Base-by-base conservation (phyloP, 2,329 filamentous ascomycete species). In the Setomelanomma holmii region DNA sequence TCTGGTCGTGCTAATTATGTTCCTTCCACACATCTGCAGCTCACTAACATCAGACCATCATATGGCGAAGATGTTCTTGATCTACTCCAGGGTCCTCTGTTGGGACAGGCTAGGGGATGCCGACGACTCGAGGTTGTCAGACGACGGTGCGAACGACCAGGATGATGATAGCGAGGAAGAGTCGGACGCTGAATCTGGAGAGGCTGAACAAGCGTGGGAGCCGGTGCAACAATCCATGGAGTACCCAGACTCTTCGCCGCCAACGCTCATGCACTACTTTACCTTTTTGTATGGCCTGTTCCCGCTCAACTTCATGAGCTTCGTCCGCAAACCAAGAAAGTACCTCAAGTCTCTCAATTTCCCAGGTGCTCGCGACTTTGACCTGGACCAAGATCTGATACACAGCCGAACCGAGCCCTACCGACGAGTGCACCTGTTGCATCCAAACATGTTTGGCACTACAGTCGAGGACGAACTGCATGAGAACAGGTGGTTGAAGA, bases 241-340 rank as follows among this genome's bases (percentile, higher is more conserved):
- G 27, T 78, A 81, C 10, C 80, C 82, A 5, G 66, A 68, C 33
- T 60, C 57, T 7, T 78, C 82, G 3, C 84, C 91, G 2, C 85
- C 87, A 4, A 87, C 90, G 53, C 80, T 93, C 1, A 76, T 87
- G 46, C 85, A 87, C 61, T 93, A 91, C 72, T 95, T 92, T 64
- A 93, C 89, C 2, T 88, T 92, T 21, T 79, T 95, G 0, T 95
- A 95, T 62, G 91, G 90, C 0, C 77, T 95, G 4, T 95, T 93
- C 58, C 90, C 90, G 1, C 84, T 93, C 67, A 93, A 93, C 69
- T 91, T 95, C 63, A 89, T 91, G 84, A 89, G 88, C 72, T 95
- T 93, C 68, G 89, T 95, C 56, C 84, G 90, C 50, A 93, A 93
- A 67, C 90, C 90, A 3, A 86, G 91, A 61, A 85, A 88, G 58